phyloP scores from a whole-genome alignment of 1,284 basidiomycete genomes.

The Pholiota adiposa region DNA sequence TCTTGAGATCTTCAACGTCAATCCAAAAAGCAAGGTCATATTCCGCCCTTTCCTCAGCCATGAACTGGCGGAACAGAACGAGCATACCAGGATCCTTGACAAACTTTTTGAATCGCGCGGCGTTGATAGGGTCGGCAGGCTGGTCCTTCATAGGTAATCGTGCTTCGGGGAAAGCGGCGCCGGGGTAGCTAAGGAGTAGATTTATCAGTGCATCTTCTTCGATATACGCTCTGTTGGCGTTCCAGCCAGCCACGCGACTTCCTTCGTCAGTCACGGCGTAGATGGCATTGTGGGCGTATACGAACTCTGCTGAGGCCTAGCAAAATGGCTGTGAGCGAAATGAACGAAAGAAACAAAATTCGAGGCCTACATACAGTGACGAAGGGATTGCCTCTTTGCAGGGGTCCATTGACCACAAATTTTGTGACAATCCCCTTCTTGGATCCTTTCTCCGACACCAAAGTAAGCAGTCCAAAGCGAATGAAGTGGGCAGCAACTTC shows the following conservation, averaged over 20 bases:
- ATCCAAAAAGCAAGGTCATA: slow-evolving; percentile 16
- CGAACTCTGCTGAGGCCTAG: slow-evolving; percentile 9
- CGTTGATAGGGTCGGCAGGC: slow-evolving; percentile 1
- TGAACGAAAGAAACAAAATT: neutral
- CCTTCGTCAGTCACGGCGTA: slow-evolving; percentile 16
- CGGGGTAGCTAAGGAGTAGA: neutral
- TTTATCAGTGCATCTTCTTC: neutral
- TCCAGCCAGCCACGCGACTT: slow-evolving; percentile 11
- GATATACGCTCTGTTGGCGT: neutral
- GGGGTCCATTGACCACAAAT: slow-evolving; percentile 9
- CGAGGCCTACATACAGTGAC: slow-evolving; percentile 1
- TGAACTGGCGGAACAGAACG: slow-evolving; percentile 11
- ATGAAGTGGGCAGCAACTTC: slow-evolving; percentile 17
- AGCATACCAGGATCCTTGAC: slow-evolving; percentile 3
- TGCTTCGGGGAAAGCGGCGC: neutral
- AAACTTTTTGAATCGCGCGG: slow-evolving; percentile 5
- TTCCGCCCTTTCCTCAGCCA: slow-evolving; percentile 7
- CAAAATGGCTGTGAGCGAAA: neutral
- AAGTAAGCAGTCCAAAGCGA: slow-evolving; percentile 10
- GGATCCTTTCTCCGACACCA: slow-evolving; percentile 1
- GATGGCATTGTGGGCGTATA: slow-evolving; percentile 3
- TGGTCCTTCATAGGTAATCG: neutral
- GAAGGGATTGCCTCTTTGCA: slow-evolving; percentile 7
- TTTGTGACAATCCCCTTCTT: neutral
- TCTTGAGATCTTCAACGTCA: slow-evolving; percentile 17